These are phyloP conservation scores for Salisapilia sapeloensis DNA, from an alignment of 352 stramenopile genomes.

Conservation along the genomic window DNA sequence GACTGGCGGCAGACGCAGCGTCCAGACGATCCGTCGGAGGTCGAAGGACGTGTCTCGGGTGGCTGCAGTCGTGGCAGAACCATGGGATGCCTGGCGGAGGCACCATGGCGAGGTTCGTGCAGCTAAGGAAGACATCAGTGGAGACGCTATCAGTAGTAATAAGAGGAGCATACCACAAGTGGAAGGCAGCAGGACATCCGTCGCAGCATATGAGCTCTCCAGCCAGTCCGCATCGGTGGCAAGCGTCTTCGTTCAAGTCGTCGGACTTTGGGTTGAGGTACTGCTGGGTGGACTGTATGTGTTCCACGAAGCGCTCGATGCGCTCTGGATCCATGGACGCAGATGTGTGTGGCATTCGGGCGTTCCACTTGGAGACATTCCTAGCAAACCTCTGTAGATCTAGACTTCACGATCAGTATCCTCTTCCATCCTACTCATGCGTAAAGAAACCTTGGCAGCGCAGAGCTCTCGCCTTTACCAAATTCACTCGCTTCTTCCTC, in stretches of 20 bases:
- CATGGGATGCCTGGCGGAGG: conserved; percentile 30
- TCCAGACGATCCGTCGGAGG: too few relatives aligned
- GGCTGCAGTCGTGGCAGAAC: conserved; percentile 58
- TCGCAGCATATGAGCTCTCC: conserved; percentile 72
- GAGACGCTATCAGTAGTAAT: background rate
- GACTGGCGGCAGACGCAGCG: too few relatives aligned
- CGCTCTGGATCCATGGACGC: conserved; percentile 28
- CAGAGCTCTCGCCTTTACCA: conserved; percentile 31
- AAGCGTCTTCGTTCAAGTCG: conserved; percentile 69
- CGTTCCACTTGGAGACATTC: conserved; percentile 54
- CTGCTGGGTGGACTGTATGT: conserved; percentile 36
- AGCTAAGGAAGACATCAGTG: conserved; percentile 9
- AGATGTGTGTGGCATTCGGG: conserved; percentile 22
- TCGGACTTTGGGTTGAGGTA: conserved; percentile 50
- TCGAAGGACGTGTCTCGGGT: conserved; percentile 14
- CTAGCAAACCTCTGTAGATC: conserved; percentile 48
- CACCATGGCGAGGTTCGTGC: conserved; percentile 43
- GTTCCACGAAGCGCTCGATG: conserved; percentile 52
- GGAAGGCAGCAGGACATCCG: conserved; percentile 55
- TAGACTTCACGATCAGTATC: too few relatives aligned
- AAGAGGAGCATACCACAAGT: conserved; percentile 23
- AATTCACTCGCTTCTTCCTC: conserved; percentile 19
- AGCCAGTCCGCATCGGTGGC: conserved; percentile 46
- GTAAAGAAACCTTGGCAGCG: conserved; percentile 10
- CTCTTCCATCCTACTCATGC: too few relatives aligned